Evolutionary conservation across 305 asterid species (phyloP).

Genomic region (Fraxinus dipetala): DNA sequence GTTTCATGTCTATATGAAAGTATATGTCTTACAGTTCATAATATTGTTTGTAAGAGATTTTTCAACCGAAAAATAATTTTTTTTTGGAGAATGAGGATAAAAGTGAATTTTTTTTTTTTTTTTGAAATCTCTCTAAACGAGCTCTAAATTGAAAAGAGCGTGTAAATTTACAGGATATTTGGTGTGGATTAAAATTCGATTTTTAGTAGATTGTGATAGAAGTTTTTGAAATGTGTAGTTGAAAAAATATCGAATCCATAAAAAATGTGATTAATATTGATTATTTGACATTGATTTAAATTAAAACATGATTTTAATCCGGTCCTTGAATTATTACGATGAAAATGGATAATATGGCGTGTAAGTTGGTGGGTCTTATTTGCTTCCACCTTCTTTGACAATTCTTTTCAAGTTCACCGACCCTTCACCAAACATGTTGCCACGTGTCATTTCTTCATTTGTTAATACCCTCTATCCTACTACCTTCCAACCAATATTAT

Average conservation of each 20-base stretch:
- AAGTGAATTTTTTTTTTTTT: too few relatives aligned
- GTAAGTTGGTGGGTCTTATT: neutral
- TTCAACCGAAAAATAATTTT: too few relatives aligned
- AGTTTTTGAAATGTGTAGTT: too few relatives aligned
- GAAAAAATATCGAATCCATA: too few relatives aligned
- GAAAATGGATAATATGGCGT: neutral
- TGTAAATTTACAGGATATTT: too few relatives aligned
- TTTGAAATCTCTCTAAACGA: neutral
- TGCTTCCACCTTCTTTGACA: neutral
- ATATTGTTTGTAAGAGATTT: neutral
- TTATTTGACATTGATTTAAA: too few relatives aligned
- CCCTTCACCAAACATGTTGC: slow-evolving; percentile 16
- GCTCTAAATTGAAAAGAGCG: neutral
- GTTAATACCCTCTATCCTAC: neutral
- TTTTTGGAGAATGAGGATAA: neutral
- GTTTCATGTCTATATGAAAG: neutral
- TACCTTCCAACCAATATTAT: neutral
- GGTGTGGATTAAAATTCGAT: too few relatives aligned
- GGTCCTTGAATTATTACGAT: too few relatives aligned
- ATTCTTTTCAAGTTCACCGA: slow-evolving; percentile 5
- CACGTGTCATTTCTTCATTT: slow-evolving; percentile 15
- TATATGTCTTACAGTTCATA: neutral
- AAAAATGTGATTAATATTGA: too few relatives aligned
- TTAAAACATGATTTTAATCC: too few relatives aligned
- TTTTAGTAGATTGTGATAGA: too few relatives aligned